phyloP scores from a whole-genome alignment of 225 moss, liverwort and hornwort species.

The Sphagnum contortum region DNA sequence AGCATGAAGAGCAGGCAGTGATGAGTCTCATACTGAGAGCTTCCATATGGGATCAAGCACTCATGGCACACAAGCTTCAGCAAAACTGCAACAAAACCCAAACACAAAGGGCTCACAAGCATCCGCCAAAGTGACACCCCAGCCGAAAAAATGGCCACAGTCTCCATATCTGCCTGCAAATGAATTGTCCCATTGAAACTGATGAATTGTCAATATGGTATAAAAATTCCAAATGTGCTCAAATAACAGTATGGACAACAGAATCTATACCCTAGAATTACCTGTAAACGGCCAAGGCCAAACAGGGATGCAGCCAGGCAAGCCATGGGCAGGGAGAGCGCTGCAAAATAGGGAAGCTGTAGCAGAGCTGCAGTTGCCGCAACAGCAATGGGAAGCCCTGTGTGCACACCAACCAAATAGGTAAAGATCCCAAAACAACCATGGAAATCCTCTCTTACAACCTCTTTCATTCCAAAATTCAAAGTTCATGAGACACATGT shows the following conservation, averaged over 20 bases:
- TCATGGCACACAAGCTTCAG: constrained; percentile 32
- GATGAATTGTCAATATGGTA: too few relatives aligned
- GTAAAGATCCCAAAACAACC: not conserved
- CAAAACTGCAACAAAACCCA: constrained; percentile 13
- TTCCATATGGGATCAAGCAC: constrained; percentile 30
- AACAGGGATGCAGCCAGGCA: constrained; percentile 29
- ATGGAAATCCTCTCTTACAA: too few relatives aligned
- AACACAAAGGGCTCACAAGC: constrained; percentile 18
- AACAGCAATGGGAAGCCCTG: constrained; percentile 28
- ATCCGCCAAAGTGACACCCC: constrained; percentile 34
- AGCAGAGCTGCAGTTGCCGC: constrained; percentile 23
- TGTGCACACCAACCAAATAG: not conserved
- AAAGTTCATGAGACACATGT: too few relatives aligned
- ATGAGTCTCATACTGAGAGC: constrained; percentile 26
- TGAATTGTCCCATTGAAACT: too few relatives aligned
- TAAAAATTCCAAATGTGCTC: too few relatives aligned
- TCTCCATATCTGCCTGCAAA: constrained; percentile 33
- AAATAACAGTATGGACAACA: too few relatives aligned
- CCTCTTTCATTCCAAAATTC: too few relatives aligned
- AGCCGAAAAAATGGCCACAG: constrained; percentile 21
- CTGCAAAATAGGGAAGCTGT: constrained; percentile 30
- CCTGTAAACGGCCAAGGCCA: constrained; percentile 29
- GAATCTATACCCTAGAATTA: not conserved
- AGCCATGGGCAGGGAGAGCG: constrained; percentile 24
- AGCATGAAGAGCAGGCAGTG: not conserved